A percentile compares a stretch with the other conserved stretches of the same genome.
These are phyloP conservation scores for Yamadazyma sp. DNA, from an alignment of 805 yeast species.

Conservation along the genomic window DNA sequence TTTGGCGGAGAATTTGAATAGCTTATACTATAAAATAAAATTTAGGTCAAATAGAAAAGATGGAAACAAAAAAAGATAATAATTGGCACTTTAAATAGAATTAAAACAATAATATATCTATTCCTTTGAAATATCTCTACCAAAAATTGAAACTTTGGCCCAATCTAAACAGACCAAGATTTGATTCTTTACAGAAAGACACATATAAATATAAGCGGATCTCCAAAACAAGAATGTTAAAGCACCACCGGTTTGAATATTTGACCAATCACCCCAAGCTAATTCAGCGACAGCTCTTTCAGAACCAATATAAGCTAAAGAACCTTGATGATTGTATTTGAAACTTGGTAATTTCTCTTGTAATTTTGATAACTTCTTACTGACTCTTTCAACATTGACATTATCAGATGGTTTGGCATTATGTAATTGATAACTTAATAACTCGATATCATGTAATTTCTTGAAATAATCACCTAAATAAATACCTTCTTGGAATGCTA, in stretches of 20 bases:
- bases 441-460: conserved; percentile 60
- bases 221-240: conserved; percentile 93
- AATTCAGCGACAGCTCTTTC: conserved; percentile 94
- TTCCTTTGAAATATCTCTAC: conserved; percentile 92
- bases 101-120: conserved; percentile 19
- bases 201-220: conserved; percentile 89
- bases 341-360: conserved; percentile 54
- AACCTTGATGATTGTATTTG: conserved; percentile 84
- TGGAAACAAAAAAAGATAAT: too few species aligned
- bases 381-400: conserved; percentile 38
- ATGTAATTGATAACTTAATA: conserved; percentile 44
- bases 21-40: too few species aligned
- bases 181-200: conserved; percentile 85
- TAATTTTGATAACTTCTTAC: conserved; percentile 44
- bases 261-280: conserved; percentile 73
- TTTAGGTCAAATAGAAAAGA: too few species aligned
- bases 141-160: conserved; percentile 82
- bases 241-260: conserved; percentile 78
- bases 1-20: too few species aligned
- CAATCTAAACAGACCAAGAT: conserved; percentile 83
- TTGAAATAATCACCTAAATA: conserved; percentile 73
- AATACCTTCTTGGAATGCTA: conserved; percentile 90
- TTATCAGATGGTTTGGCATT: conserved; percentile 39
- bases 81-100: too few species aligned
- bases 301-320: conserved; percentile 89